Percentiles rank a stretch among this genome's conserved stretches.
Evolutionary conservation across 2,329 filamentous ascomycete species (phyloP).

Genomic region (Blumeria hordei): DNA sequence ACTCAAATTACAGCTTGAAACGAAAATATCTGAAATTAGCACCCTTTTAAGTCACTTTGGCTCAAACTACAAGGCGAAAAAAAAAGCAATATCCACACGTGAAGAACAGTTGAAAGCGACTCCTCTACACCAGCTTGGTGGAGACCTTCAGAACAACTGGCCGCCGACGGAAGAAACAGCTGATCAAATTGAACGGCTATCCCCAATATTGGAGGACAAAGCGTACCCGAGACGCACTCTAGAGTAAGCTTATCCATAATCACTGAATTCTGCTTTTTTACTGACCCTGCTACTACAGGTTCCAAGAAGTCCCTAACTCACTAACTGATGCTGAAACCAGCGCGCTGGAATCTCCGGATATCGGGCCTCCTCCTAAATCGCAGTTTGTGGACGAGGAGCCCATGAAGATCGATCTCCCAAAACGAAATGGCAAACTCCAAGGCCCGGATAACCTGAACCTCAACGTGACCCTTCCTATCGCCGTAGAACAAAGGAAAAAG

Average conservation of each 20-base stretch:
- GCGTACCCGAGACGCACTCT: constrained; percentile 41
- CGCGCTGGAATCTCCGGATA: constrained; percentile 37
- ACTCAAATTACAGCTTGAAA: constrained; percentile 48
- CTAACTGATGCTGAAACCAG: constrained; percentile 10
- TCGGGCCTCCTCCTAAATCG: constrained; percentile 38
- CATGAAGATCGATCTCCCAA: constrained; percentile 26
- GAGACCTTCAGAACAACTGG: no score
- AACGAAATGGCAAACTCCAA: constrained; percentile 5
- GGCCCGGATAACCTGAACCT: constrained; percentile 4
- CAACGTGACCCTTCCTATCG: constrained; percentile 11
- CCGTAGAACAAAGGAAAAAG: constrained; percentile 15
- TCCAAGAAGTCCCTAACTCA: constrained; percentile 9
- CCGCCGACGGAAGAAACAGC: no score
- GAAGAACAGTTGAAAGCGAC: no score
- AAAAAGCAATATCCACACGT: no score
- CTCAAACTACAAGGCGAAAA: constrained; percentile 7
- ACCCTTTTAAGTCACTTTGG: constrained; percentile 42
- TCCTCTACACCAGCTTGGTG: no score
- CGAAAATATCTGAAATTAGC: constrained; percentile 47
- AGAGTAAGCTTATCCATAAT: constrained; percentile 25
- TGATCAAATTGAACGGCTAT: constrained; percentile 21
- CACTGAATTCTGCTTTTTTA: not conserved
- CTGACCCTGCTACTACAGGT: no score
- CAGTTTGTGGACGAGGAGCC: constrained; percentile 32
- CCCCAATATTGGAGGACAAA: constrained; percentile 48